Evolutionary conservation across 306 rosid genomes (phyloP).

Genomic region (Dalbergia cultrata): DNA sequence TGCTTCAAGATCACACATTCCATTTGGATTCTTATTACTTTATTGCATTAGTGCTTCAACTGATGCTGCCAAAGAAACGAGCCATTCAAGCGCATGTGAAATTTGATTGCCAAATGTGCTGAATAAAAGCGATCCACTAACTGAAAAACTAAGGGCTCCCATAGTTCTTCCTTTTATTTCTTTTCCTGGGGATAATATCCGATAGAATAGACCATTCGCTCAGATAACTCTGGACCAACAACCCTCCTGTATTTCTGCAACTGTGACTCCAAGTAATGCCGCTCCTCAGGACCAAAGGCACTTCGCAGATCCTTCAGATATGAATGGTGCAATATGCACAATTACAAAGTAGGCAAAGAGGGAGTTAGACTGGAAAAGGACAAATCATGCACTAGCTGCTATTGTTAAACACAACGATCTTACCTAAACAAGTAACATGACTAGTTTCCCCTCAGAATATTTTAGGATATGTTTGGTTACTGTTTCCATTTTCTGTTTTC

Average conservation of each 20-base stretch:
- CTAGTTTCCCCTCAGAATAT: slow-evolving; percentile 8
- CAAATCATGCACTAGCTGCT: slow-evolving; percentile 6
- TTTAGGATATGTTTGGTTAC: too few relatives aligned
- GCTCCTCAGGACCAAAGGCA: slow-evolving; percentile 51
- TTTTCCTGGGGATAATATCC: slow-evolving; percentile 41
- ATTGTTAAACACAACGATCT: slow-evolving; percentile 28
- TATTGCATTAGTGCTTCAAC: neutral
- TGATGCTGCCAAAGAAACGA: slow-evolving; percentile 1
- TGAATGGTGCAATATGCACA: slow-evolving; percentile 34
- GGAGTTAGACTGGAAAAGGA: slow-evolving; percentile 33
- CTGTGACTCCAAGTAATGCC: slow-evolving; percentile 68
- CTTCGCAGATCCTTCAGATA: slow-evolving; percentile 67
- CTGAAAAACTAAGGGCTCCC: slow-evolving; percentile 16
- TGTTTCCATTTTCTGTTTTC: too few relatives aligned
- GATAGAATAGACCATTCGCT: slow-evolving; percentile 71
- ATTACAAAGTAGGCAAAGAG: slow-evolving; percentile 13
- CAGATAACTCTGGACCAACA: slow-evolving; percentile 75
- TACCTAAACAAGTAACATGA: slow-evolving; percentile 11
- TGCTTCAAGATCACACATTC: too few relatives aligned
- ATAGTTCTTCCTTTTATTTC: neutral
- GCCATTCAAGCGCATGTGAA: slow-evolving; percentile 9
- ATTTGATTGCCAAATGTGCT: slow-evolving; percentile 24
- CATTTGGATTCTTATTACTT: too few relatives aligned
- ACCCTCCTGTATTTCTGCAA: slow-evolving; percentile 70
- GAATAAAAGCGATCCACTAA: slow-evolving; percentile 25